Base-by-base conservation (phyloP, 2,329 filamentous ascomycete genomes). In the Scytalidium lignicola region DNA sequence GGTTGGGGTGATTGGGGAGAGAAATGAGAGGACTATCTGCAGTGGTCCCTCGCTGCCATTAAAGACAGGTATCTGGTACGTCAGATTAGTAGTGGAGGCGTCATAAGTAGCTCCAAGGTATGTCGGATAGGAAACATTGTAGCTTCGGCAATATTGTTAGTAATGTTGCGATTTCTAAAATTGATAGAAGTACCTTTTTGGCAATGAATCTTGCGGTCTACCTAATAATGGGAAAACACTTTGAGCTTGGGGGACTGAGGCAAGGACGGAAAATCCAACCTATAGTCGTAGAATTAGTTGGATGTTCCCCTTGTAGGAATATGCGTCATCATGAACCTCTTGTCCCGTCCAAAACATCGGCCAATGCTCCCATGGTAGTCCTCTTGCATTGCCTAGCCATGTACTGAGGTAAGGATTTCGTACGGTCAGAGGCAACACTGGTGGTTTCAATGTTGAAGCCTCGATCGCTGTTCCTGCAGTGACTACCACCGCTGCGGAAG, bases 291-390 rank as follows among this genome's bases (percentile, higher is more conserved):
- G 4, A 8, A 41, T 52, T 50, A 56, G 47, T 18, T 39, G 21
- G 4, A 37, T 13, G 32, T 37, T 15, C 12, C 8, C 7, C 15
- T 17, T 26, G 22, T 18, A 17, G 26, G 26, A 22, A 17, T 21
- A 28, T 13, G n/a, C 26, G 19, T 17, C 37, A 15, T 37, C 3
- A 37, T 64, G 47, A 65, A 80, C 75, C 63, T 85, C 76, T 60
- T 82, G 74, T 28, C 87, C 86, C 6, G 85, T 88, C 75, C 84
- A 91, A 66, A 91, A 90, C 66, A 92, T 92, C 20, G 90, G 90
- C 90, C 90, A 95, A 68, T 81, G 79, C 47, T 82, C 78, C 89
- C 89, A 95, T 2, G 90, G 90, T 42, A 76, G 76, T 49, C 85
- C 78, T 57, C 90, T 78, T 39, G 88, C 87, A 65, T 79, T 76